Conservation (phyloP, 495 filamentous ascomycete species). For the Hypoxylon crocopeplum region DNA sequence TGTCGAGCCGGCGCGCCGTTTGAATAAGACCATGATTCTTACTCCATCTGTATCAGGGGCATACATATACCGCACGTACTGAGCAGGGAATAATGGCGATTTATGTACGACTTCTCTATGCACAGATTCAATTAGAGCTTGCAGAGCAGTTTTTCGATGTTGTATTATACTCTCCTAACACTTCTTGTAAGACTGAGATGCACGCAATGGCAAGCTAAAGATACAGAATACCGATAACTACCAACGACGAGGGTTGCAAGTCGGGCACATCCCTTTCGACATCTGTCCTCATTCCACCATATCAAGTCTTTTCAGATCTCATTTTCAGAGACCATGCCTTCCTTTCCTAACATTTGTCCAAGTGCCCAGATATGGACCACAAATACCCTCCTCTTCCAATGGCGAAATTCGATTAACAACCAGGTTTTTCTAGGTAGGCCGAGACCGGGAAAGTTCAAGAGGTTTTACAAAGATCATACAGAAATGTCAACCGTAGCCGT, state of each 20-base stretch:
- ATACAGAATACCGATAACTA: conserved; percentile 10
- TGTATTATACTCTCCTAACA: conserved; percentile 41
- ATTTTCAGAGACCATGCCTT: conserved; percentile 21
- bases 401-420: conserved; percentile 8
- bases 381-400: neutral
- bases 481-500: conserved; percentile 36
- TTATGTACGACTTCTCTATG: too few relatives aligned
- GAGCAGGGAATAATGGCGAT: too few relatives aligned
- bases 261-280: conserved; percentile 15
- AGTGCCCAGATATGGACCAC: neutral
- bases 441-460: conserved; percentile 25
- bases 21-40: too few relatives aligned
- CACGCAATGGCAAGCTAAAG: conserved; percentile 30
- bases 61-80: too few relatives aligned
- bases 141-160: conserved; percentile 16
- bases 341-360: conserved; percentile 5
- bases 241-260: conserved; percentile 7
- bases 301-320: conserved; percentile 14
- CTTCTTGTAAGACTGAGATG: conserved; percentile 31
- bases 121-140: neutral
- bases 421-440: conserved; percentile 18
- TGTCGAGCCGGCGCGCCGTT: too few relatives aligned
- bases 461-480: conserved; percentile 39
- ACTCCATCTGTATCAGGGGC: too few relatives aligned
- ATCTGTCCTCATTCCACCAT: conserved; percentile 10